Percentiles rank a stretch among this genome's conserved stretches.
phyloP scores from a whole-genome alignment of 2,329 filamentous ascomycete species.

The Sclerotinia nivalis region DNA sequence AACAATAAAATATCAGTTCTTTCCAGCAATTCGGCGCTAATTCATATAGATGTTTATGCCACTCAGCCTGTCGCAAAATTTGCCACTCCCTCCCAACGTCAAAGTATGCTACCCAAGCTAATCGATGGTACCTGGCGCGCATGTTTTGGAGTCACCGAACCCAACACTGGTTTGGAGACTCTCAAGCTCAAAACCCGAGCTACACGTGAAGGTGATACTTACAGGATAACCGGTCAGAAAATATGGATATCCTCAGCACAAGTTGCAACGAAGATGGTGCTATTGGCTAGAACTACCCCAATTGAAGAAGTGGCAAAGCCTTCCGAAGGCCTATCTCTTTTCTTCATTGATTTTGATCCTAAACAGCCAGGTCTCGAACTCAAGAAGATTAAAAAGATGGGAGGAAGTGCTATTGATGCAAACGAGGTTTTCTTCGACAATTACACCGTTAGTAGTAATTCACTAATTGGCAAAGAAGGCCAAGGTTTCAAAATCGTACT shows the following conservation, averaged over 20 bases:
- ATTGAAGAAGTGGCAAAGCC: constrained; percentile 66
- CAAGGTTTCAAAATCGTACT: constrained; percentile 78
- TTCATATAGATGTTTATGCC: constrained; percentile 60
- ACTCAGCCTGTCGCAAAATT: constrained; percentile 76
- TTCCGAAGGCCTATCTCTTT: constrained; percentile 75
- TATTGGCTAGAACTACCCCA: constrained; percentile 74
- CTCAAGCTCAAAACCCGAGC: constrained; percentile 68
- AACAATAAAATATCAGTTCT: neutral
- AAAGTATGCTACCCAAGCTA: constrained; percentile 66
- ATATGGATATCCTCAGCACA: constrained; percentile 89
- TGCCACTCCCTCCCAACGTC: constrained; percentile 63
- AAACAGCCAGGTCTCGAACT: constrained; percentile 53
- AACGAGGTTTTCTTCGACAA: constrained; percentile 89
- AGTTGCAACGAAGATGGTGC: constrained; percentile 79
- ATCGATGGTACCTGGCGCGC: constrained; percentile 70
- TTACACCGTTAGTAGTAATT: constrained; percentile 64
- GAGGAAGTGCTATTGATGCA: constrained; percentile 76
- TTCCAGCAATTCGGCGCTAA: neutral
- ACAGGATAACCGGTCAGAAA: constrained; percentile 74
- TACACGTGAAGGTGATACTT: constrained; percentile 58
- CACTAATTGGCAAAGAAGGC: constrained; percentile 70
- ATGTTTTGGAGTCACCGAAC: constrained; percentile 86
- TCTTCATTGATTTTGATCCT: constrained; percentile 75
- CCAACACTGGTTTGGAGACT: constrained; percentile 77
- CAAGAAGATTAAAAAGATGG: constrained; percentile 81